Conservation (phyloP, 2,329 filamentous ascomycete genomes). For the Alternaria burnsii region DNA sequence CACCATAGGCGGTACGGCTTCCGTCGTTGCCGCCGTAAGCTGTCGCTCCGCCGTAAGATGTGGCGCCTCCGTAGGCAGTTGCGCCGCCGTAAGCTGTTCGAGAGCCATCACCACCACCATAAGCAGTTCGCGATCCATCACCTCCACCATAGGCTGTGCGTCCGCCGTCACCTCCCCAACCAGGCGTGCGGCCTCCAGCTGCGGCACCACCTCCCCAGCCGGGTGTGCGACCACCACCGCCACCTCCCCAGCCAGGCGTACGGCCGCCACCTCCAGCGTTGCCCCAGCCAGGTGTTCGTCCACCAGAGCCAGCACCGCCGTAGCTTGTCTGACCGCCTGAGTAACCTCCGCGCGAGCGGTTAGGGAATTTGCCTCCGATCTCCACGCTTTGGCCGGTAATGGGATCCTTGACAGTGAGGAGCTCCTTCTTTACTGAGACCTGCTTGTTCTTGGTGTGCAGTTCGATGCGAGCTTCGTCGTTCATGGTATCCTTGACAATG, state of each 20-base stretch:
- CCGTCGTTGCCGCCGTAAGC: conserved; percentile 49
- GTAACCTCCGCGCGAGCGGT: conserved; percentile 51
- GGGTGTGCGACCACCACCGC: conserved; percentile 56
- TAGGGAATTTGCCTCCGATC: conserved; percentile 53
- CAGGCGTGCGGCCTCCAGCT: conserved; percentile 50
- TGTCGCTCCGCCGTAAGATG: conserved; percentile 71
- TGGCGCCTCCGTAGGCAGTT: conserved; percentile 76
- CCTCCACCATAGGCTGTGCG: conserved; percentile 55
- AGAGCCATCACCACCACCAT: conserved; percentile 51
- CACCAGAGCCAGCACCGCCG: conserved; percentile 49
- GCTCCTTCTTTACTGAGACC: conserved; percentile 81
- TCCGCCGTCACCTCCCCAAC: conserved; percentile 56
- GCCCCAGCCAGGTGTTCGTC: conserved; percentile 49
- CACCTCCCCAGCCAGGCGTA: conserved; percentile 55
- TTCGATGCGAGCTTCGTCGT: conserved; percentile 85
- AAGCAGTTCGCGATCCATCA: conserved; percentile 48
- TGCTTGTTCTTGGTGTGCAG: conserved; percentile 94
- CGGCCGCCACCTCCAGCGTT: conserved; percentile 55
- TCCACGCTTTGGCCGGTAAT: conserved; percentile 81
- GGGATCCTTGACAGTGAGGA: conserved; percentile 83
- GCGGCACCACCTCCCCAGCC: conserved; percentile 57
- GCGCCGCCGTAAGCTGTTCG: conserved; percentile 60
- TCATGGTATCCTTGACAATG: conserved; percentile 94
- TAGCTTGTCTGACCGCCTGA: conserved; percentile 46
- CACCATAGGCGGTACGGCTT: conserved; percentile 60